Conservation (phyloP, 1,284 basidiomycete genomes). For the Ustilago vetiveriae region DNA sequence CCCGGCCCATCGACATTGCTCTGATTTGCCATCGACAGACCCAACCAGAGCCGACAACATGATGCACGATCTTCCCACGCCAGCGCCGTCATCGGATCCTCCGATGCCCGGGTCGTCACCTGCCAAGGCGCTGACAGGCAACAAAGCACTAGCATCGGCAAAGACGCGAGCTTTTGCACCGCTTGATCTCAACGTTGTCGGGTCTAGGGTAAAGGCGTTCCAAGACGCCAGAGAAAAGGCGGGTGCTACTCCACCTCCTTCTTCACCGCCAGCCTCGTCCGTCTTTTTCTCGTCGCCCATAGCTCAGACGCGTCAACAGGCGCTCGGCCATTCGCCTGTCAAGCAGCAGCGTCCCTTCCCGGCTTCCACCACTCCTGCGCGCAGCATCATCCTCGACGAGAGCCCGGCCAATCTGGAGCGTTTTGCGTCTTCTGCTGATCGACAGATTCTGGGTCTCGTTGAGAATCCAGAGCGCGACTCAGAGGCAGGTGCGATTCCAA, state of each 20-base stretch:
- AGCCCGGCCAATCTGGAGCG: slow-evolving; percentile 6
- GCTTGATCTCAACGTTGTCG: slow-evolving; percentile 37
- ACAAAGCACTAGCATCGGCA: slow-evolving; percentile 14
- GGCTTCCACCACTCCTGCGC: slow-evolving; percentile 4
- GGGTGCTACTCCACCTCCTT: slow-evolving; percentile 42
- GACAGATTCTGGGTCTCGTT: slow-evolving; percentile 25
- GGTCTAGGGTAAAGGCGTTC: slow-evolving; percentile 26
- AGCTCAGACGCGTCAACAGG: slow-evolving; percentile 13
- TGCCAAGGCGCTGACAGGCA: slow-evolving; percentile 15
- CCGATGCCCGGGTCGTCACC: slow-evolving; percentile 44
- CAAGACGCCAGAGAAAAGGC: slow-evolving; percentile 23
- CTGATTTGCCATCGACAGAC: neutral
- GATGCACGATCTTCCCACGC: slow-evolving; percentile 51
- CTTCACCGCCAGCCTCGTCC: slow-evolving; percentile 38
- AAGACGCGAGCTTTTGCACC: slow-evolving; percentile 34
- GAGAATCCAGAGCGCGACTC: slow-evolving; percentile 30
- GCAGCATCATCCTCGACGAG: slow-evolving; percentile 17
- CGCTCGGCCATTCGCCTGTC: slow-evolving; percentile 32
- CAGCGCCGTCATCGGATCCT: slow-evolving; percentile 50
- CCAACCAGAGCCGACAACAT: slow-evolving; percentile 9
- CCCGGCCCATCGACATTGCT: neutral
- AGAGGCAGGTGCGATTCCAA: slow-evolving; percentile 17
- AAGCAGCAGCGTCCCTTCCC: slow-evolving; percentile 33
- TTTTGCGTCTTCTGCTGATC: neutral
- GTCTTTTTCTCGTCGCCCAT: slow-evolving; percentile 30